Evolutionary conservation across 257 asterid genomes (phyloP).

Genomic region (Salvia splendens): DNA sequence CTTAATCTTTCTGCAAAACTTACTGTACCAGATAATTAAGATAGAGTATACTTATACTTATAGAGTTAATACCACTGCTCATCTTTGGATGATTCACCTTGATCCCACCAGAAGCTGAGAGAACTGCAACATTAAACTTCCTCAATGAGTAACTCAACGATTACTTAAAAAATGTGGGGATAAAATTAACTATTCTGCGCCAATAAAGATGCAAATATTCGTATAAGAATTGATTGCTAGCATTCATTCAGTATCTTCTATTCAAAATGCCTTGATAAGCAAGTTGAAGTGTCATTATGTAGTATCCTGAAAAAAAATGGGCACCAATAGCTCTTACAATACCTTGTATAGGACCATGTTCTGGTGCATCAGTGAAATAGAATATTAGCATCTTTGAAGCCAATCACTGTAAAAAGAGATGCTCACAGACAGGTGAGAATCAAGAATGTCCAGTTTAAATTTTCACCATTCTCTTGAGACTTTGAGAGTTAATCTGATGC

Average conservation of each 20-base stretch:
- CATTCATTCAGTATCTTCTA: background rate
- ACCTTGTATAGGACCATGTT: background rate
- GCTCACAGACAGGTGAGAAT: conserved; percentile 5
- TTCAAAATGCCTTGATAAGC: background rate
- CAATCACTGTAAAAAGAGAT: conserved; percentile 14
- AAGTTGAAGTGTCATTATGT: background rate
- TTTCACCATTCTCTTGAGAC: conserved; percentile 1
- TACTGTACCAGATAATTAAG: background rate
- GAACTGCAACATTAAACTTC: conserved; percentile 48
- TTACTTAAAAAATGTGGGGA: background rate
- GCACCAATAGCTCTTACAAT: conserved; percentile 3
- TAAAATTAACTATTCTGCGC: background rate
- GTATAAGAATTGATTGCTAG: background rate
- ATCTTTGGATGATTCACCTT: conserved; percentile 66
- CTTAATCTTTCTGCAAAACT: background rate
- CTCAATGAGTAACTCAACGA: conserved; percentile 23
- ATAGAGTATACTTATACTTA: background rate
- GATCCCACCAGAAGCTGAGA: conserved; percentile 80
- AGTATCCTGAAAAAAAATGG: background rate
- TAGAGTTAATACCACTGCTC: conserved; percentile 51
- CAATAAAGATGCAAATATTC: background rate
- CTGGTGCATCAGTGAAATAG: conserved; percentile 11
- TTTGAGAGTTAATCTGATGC: background rate
- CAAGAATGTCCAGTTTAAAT: background rate
- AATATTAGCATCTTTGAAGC: conserved; percentile 8